Evolutionary conservation across 1,139 yeast genomes (phyloP).

Genomic region (Hansenula sp.): DNA sequence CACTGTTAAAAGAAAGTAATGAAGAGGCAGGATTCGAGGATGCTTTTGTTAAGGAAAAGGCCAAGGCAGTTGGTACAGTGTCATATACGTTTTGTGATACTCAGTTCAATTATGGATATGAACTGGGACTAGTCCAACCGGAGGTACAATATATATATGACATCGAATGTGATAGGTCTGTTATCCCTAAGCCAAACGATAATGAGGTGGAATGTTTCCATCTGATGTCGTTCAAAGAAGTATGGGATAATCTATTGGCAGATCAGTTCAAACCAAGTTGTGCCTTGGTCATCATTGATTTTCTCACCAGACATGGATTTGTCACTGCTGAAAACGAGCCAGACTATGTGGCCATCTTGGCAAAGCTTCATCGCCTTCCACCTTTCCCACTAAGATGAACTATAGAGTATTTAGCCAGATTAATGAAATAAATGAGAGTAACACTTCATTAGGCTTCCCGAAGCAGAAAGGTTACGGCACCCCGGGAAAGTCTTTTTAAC

Average conservation of each 20-base stretch:
- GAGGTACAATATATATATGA: conserved; percentile 85
- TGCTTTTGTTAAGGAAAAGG: conserved; percentile 42
- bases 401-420: too few relatives aligned
- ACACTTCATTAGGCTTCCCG: neutral
- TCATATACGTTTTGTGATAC: conserved; percentile 41
- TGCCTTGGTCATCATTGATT: conserved; percentile 75
- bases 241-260: conserved; percentile 39
- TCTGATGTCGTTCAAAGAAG: conserved; percentile 58
- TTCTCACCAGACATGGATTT: conserved; percentile 76
- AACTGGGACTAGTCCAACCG: conserved; percentile 68
- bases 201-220: conserved; percentile 79
- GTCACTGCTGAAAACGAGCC: conserved; percentile 61
- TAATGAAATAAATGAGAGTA: too few relatives aligned
- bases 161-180: conserved; percentile 46
- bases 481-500: neutral
- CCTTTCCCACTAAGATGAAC: conserved; percentile 57
- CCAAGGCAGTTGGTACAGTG: conserved; percentile 58
- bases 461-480: neutral
- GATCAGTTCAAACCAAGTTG: conserved; percentile 88
- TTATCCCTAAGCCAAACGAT: conserved; percentile 71
- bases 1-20: conserved; percentile 77
- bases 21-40: conserved; percentile 85
- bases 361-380: conserved; percentile 60
- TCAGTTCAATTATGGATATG: conserved; percentile 28
- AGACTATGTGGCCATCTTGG: conserved; percentile 52